Evolutionary conservation across 2,329 filamentous ascomycete genomes (phyloP), one percentile per base, ranked within the genome.

Genomic region (Penicillium aurantiogriseum): DNA sequence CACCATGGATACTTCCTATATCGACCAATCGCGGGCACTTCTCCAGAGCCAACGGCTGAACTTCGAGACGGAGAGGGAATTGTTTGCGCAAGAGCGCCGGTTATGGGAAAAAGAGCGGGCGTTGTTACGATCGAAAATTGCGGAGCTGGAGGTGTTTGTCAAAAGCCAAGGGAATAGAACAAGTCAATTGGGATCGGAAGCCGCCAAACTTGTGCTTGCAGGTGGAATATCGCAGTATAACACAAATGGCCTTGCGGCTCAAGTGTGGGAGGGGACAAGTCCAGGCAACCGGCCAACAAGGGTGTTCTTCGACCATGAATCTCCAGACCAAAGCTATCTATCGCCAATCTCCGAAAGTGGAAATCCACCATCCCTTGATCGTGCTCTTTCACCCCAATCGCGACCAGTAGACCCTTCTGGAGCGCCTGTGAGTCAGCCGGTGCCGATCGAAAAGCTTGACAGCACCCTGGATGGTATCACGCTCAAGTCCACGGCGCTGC

Each of bases 361-460:
- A 35, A 62, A 52, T 47, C 66, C 67, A 43, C 69, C 70, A 7
- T 77, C 74, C 46, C 67, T 78, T 15, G 74, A 78, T 57, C 71
- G 70, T 23, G 75, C 76, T 13, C 67, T 78, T 21, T 77, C 76
- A 6, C 72, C 75, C 5, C 67, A 68, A 44, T 67, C 71, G 36
- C 73, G 65, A 50, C 66, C 71, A 23, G 65, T 63, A 31, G 76
- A 77, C 49, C 65, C 65, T 9, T 57, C 66, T 11, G 54, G 60
- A 10, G 54, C 64, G 13, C 65, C 64, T 56, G 60, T 71, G 49
- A 71, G 74, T 35, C 67, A 78, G 9, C 71, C 77, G 3, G 74
- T 80, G 50, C 77, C 77, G 3, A 77, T 80, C 55, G 76, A 79
- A 62, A 74, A 76, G 61, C 68, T 80, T 36, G 78, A 80, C 61